Base-by-base conservation (phyloP, 208 protist species). In the Leishmania turanica region DNA sequence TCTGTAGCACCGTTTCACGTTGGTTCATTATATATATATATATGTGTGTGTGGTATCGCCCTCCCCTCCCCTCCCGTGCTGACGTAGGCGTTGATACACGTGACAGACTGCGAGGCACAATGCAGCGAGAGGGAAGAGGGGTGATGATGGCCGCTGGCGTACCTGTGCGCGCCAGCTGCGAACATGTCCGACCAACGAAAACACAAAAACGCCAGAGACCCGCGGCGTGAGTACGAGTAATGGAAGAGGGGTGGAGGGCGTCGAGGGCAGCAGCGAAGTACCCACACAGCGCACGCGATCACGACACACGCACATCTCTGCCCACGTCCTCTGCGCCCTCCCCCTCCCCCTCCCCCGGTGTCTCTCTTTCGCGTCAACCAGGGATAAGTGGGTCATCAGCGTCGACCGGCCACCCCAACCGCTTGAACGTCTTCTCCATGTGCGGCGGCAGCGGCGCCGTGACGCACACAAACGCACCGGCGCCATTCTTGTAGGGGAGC, bases 341-440 rank as follows among this genome's bases (percentile, higher is more conserved):
- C 40, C 7, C 2, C 47, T 27, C 66, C n/a, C 4, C 70, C 40
- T 2, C 3, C 70, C 15, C 27, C 2, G 47, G 13, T n/a, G 60
- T 47, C 40, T n/a, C 24, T 76, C 54, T 31, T 27, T 31, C 68
- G 19, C 6, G 37, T 87, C 78, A 97, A 21, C 95, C 95, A 24
- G 95, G 95, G 58, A 97, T 97, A n/a, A 98, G 87, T 5, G 95
- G 95, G 80, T 98, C 95, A 73, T 97, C 92, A 2, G 93, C 95
- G 42, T 98, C 88, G 64, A 82, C 85, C 6, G 93, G 93, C 95
- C 95, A 98, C 49, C 93, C 95, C 65, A 98, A 88, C 37, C 89
- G 87, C 79, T 96, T 89, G 80, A 97, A 98, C 76, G 92, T 96
- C 66, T 93, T 92, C 73, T 95, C 89, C 96, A 98, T 98, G 81